Evolutionary conservation across 2,329 filamentous ascomycete genomes (phyloP), one percentile per base, ranked within the genome.

Genomic region (Colletotrichum costaricense): DNA sequence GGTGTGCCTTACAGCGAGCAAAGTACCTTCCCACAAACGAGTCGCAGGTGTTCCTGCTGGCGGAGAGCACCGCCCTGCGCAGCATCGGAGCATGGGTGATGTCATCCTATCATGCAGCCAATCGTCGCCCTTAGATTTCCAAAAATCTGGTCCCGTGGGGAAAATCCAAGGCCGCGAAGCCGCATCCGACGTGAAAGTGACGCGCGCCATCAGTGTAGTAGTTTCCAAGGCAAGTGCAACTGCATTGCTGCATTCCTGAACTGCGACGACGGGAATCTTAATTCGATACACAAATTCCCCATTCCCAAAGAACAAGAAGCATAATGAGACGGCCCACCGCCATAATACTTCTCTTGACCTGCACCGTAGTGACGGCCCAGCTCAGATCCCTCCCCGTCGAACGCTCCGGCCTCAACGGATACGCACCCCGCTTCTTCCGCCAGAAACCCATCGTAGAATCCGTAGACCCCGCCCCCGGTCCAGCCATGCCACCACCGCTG

Each of bases 401-500:
- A 64, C 68, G 69, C 56, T 55, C 63, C 63, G 67, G 71, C n/a
- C 42, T 42, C 9, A 42, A 42, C 38, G 38, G 38, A 8, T 65
- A 46, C 55, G 58, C 60, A 52, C 69, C 64, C 33, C 65, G 60
- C 69, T 55, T 67, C 60, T 59, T 74, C 69, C 66, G 38, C 33
- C 74, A 77, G 65, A 74, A 75, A 65, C 72, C 74, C 58, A 54
- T 72, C 55, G 54, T 71, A 52, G 54, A 35, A 35, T 35, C 33
- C 33, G 33, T 59, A 63, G 55, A 59, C 76, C 38, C 52, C 56
- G 56, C 59, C 75, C 75, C 64, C 76, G 68, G 72, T 59, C 80
- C 78, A 72, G 74, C 77, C 73, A 81, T 81, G 69, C 75, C 76
- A 22, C 75, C 76, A n/a, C 42, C 42, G 19, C 42, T 8, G 60